phyloP scores from a whole-genome alignment of 2,329 filamentous ascomycete genomes.

The Plectosphaerella cucumerina region DNA sequence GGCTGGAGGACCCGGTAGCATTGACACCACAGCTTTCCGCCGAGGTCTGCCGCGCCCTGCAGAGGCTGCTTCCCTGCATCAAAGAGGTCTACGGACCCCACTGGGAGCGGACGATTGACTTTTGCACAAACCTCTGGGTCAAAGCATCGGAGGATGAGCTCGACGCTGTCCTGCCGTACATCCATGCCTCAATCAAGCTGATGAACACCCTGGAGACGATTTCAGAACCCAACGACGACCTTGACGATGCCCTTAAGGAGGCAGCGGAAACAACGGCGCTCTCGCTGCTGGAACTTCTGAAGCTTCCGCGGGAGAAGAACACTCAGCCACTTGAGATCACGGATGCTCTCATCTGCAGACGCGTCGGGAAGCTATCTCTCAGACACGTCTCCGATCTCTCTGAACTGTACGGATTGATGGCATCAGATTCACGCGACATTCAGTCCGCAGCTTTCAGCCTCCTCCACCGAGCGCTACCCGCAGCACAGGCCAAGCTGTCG shows the following conservation, averaged over 20 bases:
- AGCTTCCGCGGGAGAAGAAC: slow-evolving; percentile 36
- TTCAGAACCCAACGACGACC: slow-evolving; percentile 78
- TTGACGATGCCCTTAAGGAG: slow-evolving; percentile 68
- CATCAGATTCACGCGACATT: slow-evolving; percentile 68
- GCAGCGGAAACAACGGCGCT: slow-evolving; percentile 50
- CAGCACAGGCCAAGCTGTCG: slow-evolving; percentile 74
- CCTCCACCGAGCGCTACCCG: slow-evolving; percentile 75
- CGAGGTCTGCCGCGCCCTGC: slow-evolving; percentile 52
- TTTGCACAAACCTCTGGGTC: slow-evolving; percentile 55
- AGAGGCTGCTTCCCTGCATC: slow-evolving; percentile 66
- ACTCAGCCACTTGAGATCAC: slow-evolving; percentile 71
- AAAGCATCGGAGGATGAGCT: slow-evolving; percentile 34
- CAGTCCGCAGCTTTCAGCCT: slow-evolving; percentile 79
- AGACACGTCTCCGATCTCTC: slow-evolving; percentile 58
- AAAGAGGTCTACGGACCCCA: slow-evolving; percentile 82
- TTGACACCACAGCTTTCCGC: slow-evolving; percentile 39
- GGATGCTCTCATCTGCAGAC: slow-evolving; percentile 67
- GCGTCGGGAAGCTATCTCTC: slow-evolving; percentile 60
- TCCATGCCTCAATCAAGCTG: slow-evolving; percentile 71
- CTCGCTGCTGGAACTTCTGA: slow-evolving; percentile 61
- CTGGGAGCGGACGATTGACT: slow-evolving; percentile 66
- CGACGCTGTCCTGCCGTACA: slow-evolving; percentile 53
- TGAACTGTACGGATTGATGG: slow-evolving; percentile 71
- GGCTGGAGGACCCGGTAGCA: slow-evolving; percentile 52
- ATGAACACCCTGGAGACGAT: slow-evolving; percentile 59